A percentile compares a stretch with the other conserved stretches of the same genome.
Conservation (phyloP, 179 eudicot species). For the Patellifolia procumbens region DNA sequence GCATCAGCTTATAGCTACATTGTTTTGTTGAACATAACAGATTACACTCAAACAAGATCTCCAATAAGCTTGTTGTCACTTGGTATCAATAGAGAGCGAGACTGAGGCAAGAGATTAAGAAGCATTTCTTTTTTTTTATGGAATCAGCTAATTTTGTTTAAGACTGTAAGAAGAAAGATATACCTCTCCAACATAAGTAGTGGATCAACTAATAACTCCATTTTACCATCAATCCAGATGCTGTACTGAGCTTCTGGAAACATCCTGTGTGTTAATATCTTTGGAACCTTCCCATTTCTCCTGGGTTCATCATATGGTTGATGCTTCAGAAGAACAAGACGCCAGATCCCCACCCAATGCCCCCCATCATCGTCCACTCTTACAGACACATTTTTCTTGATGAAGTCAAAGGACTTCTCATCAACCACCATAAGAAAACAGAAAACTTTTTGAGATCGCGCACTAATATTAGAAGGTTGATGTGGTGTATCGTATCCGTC, state of each 20-base stretch:
- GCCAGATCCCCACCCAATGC: slow-evolving; percentile 96
- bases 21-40: neutral
- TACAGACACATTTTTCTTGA: slow-evolving; percentile 68
- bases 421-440: slow-evolving; percentile 98
- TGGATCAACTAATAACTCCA: slow-evolving; percentile 97
- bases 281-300: slow-evolving; percentile 94
- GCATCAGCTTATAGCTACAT: neutral
- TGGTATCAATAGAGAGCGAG: neutral
- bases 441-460: slow-evolving; percentile 70
- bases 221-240: slow-evolving; percentile 99
- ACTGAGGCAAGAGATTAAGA: neutral
- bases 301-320: slow-evolving; percentile 96
- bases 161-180: neutral
- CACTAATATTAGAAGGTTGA: slow-evolving; percentile 81
- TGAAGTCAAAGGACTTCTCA: slow-evolving; percentile 75
- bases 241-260: slow-evolving; percentile 88
- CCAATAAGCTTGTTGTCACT: neutral
- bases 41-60: neutral
- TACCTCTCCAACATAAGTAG: slow-evolving; percentile 91
- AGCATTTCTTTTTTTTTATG: neutral
- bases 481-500: slow-evolving; percentile 94
- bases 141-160: neutral
- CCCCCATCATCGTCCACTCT: slow-evolving; percentile 75
- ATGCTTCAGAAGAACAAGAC: slow-evolving; percentile 69
- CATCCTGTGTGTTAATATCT: slow-evolving; percentile 84